Evolutionary conservation across 345 rosid species (phyloP).

Genomic region (Fremontodendron californicum): DNA sequence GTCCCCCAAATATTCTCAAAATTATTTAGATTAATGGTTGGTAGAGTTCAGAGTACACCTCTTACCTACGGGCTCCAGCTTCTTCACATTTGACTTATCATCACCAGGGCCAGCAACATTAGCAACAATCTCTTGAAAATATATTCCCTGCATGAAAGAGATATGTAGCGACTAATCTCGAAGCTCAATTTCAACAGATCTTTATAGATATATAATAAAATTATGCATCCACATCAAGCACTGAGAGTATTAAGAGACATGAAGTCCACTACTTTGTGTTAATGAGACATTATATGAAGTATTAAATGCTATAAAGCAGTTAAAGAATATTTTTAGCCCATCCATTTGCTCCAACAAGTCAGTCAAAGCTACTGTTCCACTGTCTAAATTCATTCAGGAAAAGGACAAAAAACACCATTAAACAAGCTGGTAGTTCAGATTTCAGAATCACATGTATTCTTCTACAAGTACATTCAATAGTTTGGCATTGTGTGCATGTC

Average conservation of each 20-base stretch:
- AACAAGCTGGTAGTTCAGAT: conserved; percentile 10
- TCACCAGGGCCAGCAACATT: too few relatives aligned
- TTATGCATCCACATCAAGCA: conserved; percentile 9
- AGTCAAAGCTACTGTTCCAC: neutral
- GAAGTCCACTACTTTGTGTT: conserved; percentile 26
- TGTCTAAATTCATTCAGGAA: neutral
- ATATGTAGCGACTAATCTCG: neutral
- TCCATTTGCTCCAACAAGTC: conserved; percentile 2
- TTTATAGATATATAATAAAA: neutral
- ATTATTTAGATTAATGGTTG: neutral
- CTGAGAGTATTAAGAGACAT: conserved; percentile 24
- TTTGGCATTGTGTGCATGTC: neutral
- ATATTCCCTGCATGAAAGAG: conserved; percentile 1
- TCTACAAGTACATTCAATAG: neutral
- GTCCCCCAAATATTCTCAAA: neutral
- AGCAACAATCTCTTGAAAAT: neutral
- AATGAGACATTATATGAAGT: neutral
- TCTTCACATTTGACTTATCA: neutral
- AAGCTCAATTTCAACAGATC: conserved; percentile 18
- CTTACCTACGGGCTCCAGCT: neutral
- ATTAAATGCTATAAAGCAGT: neutral
- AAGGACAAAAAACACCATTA: neutral
- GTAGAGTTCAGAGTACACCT: neutral
- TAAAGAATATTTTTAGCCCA: conserved; percentile 19
- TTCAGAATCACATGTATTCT: conserved; percentile 3